Conservation (phyloP, 1,284 basidiomycete genomes). For the Golubevia sp. region DNA sequence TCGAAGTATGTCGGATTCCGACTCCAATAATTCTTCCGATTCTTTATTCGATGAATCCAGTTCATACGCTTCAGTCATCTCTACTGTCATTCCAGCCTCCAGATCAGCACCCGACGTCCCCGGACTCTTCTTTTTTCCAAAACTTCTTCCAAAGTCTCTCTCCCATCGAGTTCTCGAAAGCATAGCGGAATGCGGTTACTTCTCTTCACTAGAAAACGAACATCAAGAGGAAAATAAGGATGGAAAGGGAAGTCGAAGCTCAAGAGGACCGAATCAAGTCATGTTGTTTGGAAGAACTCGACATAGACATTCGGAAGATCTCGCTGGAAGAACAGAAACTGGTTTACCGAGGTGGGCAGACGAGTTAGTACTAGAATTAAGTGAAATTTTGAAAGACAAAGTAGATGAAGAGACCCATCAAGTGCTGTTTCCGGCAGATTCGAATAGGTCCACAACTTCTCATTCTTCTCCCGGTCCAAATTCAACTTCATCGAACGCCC, state of each 20-base stretch:
- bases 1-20: too few relatives aligned
- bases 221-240: neutral
- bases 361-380: constrained; percentile 13
- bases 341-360: constrained; percentile 23
- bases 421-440: neutral
- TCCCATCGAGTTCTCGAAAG: constrained; percentile 14
- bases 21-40: too few relatives aligned
- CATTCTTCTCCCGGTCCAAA: neutral
- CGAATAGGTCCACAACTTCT: constrained; percentile 6
- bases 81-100: too few relatives aligned
- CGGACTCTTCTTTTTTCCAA: constrained; percentile 23
- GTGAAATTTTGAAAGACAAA: neutral
- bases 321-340: neutral
- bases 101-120: too few relatives aligned
- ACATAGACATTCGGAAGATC: neutral
- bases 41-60: too few relatives aligned
- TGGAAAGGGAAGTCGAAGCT: neutral
- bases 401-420: neutral
- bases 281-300: constrained; percentile 25
- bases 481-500: constrained; percentile 10
- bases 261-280: constrained; percentile 19
- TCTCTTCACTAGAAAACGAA: neutral
- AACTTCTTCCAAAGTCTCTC: constrained; percentile 12
- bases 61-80: too few relatives aligned
- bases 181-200: constrained; percentile 23